Evolutionary conservation across 2,329 filamentous ascomycete species (phyloP).

Genomic region (Aspergillus neoniger): DNA sequence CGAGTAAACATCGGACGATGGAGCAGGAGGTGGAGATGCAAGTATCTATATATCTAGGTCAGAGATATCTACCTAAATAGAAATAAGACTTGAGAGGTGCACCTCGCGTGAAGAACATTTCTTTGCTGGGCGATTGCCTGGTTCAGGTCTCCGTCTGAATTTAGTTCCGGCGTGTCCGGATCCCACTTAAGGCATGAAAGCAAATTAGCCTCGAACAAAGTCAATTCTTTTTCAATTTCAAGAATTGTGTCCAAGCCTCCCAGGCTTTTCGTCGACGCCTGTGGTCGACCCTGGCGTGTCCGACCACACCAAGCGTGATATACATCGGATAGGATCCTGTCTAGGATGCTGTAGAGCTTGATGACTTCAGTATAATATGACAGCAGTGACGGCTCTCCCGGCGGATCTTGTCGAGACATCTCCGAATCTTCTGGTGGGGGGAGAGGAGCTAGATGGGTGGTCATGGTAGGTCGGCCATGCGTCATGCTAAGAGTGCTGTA

Average conservation of each 20-base stretch:
- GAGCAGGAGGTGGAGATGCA: slow-evolving; percentile 36
- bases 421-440: slow-evolving; percentile 20
- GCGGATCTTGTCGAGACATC: slow-evolving; percentile 1
- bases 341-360: slow-evolving; percentile 33
- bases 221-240: slow-evolving; percentile 30
- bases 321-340: slow-evolving; percentile 37
- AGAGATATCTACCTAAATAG: not conserved
- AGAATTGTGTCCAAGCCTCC: slow-evolving; percentile 28
- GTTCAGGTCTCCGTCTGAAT: not conserved
- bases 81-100: not conserved
- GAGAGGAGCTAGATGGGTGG: slow-evolving; percentile 27
- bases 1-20: slow-evolving; percentile 39
- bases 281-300: not conserved
- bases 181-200: no score
- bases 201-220: no score
- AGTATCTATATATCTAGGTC: slow-evolving; percentile 24
- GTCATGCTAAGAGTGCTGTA: slow-evolving; percentile 37
- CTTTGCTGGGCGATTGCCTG: slow-evolving; percentile 21
- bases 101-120: slow-evolving; percentile 37
- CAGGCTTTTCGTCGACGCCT: not conserved
- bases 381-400: slow-evolving; percentile 22
- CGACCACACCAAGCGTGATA: slow-evolving; percentile 34
- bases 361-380: slow-evolving; percentile 31
- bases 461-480: slow-evolving; percentile 39
- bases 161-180: no score